A percentile compares a stretch with the other conserved stretches of the same genome.
Conservation (phyloP, 495 filamentous ascomycete species). For the Oidiodendron maius region DNA sequence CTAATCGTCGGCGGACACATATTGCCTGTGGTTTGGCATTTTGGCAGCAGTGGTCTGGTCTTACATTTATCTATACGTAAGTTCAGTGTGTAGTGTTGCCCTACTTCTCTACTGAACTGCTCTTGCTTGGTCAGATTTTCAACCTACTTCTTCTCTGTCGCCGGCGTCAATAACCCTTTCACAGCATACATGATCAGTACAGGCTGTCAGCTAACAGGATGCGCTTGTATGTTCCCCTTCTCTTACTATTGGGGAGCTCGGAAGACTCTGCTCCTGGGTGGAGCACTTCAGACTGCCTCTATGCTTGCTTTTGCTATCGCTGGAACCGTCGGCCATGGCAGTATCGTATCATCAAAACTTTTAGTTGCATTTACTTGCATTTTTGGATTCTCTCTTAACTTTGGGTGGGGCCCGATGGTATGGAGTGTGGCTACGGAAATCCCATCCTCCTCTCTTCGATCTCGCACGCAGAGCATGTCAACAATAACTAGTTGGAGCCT, state of each 20-base stretch:
- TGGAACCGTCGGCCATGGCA: neutral
- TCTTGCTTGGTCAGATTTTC: neutral
- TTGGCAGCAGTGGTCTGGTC: neutral
- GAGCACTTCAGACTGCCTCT: neutral
- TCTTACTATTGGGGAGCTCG: neutral
- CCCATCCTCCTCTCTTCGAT: neutral
- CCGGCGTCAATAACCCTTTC: neutral
- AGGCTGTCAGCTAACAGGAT: neutral
- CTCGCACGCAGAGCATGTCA: neutral
- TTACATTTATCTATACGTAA: neutral
- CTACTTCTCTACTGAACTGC: neutral
- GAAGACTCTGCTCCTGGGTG: neutral
- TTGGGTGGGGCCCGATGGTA: neutral
- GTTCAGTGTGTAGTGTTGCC: neutral
- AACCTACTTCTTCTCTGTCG: neutral
- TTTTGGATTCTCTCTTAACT: neutral
- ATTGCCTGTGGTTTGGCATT: neutral
- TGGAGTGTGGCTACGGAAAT: neutral
- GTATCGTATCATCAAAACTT: neutral
- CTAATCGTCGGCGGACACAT: neutral
- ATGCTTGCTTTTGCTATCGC: neutral
- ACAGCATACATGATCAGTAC: neutral
- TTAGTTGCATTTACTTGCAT: neutral
- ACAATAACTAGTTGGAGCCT: neutral
- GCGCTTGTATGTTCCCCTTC: neutral